Evolutionary conservation across 2,329 filamentous ascomycete genomes (phyloP).

Genomic region (Cytospora paraplurivora): DNA sequence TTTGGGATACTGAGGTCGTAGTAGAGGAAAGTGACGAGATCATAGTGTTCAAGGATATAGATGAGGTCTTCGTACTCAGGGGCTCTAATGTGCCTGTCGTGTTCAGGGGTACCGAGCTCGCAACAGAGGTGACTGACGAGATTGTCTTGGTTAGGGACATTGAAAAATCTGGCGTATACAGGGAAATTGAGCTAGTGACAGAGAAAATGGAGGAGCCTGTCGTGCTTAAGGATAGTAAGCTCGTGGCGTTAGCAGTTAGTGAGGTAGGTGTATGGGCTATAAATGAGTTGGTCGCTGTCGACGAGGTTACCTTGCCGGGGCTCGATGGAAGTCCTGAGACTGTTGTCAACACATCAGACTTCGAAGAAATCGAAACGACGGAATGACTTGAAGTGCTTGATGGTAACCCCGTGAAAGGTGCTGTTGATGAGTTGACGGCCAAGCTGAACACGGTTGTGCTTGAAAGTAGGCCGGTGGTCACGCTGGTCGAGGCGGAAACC

Average conservation of each 20-base stretch:
- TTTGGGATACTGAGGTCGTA: too few relatives aligned
- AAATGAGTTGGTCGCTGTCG: neutral
- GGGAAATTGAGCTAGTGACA: neutral
- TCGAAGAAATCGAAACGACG: neutral
- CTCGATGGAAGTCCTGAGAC: neutral
- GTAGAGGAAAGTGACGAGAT: too few relatives aligned
- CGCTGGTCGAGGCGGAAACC: neutral
- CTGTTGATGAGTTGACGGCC: too few relatives aligned
- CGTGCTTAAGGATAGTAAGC: neutral
- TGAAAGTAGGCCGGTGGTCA: neutral
- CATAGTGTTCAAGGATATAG: too few relatives aligned
- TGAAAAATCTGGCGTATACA: too few relatives aligned
- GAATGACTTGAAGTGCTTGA: neutral
- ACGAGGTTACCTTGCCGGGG: neutral
- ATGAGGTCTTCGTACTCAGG: too few relatives aligned
- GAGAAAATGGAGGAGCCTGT: neutral
- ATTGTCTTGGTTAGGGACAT: too few relatives aligned
- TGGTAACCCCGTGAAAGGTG: neutral
- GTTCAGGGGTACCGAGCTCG: too few relatives aligned
- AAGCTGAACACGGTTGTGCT: neutral
- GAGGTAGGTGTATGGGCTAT: neutral
- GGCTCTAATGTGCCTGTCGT: too few relatives aligned
- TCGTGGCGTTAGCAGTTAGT: neutral
- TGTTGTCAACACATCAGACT: neutral
- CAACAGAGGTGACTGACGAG: too few relatives aligned